phyloP scores from a whole-genome alignment of 1,284 basidiomycete genomes.

The Thelephora terrestris region DNA sequence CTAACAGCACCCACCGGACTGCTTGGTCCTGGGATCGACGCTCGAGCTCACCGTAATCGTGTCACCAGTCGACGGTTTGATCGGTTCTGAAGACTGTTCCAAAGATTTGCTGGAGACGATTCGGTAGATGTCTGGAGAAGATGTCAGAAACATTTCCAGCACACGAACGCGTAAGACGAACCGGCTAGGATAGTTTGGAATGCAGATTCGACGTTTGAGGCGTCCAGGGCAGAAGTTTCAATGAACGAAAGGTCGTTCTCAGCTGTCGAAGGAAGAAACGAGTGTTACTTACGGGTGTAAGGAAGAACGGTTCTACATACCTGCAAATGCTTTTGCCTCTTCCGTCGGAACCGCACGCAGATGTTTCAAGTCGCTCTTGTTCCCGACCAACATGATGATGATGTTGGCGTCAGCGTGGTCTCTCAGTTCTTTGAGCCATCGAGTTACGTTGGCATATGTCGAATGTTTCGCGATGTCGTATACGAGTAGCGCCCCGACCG shows the following conservation, averaged over 20 bases:
- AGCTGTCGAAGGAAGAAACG: conserved; percentile 26
- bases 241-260: conserved; percentile 92
- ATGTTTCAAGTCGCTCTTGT: conserved; percentile 99
- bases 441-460: conserved; percentile 91
- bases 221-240: conserved; percentile 98
- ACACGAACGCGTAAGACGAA: conserved; percentile 28
- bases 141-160: background rate
- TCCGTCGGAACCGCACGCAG: conserved; percentile 93
- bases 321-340: conserved; percentile 78
- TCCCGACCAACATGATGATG: conserved; percentile 90
- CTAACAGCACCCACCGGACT: conserved; percentile 35
- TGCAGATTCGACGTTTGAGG: conserved; percentile 93
- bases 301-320: conserved; percentile 37
- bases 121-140: conserved; percentile 79
- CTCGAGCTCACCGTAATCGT: conserved; percentile 68
- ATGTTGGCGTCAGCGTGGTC: conserved; percentile 92
- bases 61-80: conserved; percentile 61
- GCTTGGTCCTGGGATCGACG: conserved; percentile 30
- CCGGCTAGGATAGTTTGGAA: conserved; percentile 97
- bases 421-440: conserved; percentile 98
- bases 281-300: background rate
- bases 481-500: conserved; percentile 87
- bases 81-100: conserved; percentile 67
- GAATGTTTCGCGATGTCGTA: conserved; percentile 94
- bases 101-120: conserved; percentile 87